These are phyloP conservation scores for Auxenochlorella pyrenoidosa DNA, from an alignment of 139 green algal species.

Conservation along the genomic window DNA sequence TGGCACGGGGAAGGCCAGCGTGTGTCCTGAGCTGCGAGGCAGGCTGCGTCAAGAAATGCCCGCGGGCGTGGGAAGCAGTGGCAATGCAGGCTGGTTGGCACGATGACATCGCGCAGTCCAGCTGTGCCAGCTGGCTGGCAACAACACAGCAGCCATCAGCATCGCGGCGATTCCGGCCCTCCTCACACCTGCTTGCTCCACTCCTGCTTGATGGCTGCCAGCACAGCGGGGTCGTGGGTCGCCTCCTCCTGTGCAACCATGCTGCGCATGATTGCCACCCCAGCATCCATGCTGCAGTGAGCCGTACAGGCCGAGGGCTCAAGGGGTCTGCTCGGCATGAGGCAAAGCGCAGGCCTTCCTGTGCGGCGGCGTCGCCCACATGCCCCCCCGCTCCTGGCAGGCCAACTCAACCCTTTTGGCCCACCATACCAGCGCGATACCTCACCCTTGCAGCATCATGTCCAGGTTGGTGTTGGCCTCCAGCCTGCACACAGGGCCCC, in stretches of 20 bases:
- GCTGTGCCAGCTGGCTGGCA: background rate
- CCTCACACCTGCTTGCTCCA: background rate
- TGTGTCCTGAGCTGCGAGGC: too few species aligned
- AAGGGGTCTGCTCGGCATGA: too few species aligned
- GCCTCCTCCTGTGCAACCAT: conserved; percentile 18
- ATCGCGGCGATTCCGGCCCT: too few species aligned
- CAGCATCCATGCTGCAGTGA: background rate
- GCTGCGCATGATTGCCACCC: background rate
- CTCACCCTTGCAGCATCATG: conserved; percentile 1
- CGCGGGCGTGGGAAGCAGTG: background rate
- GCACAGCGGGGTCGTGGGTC: background rate
- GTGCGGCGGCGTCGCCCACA: too few species aligned
- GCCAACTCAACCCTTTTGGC: too few species aligned
- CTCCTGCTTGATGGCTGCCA: background rate
- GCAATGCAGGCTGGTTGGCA: background rate
- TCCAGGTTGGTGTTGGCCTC: conserved; percentile 2
- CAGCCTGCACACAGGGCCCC: background rate
- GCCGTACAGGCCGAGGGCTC: background rate
- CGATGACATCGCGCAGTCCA: too few species aligned
- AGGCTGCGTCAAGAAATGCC: too few species aligned
- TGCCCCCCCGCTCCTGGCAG: too few species aligned
- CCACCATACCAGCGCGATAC: too few species aligned
- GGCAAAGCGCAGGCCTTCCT: too few species aligned
- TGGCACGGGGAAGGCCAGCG: background rate
- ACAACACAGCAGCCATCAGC: too few species aligned